Percentiles rank a stretch among this genome's conserved stretches.
Conservation (phyloP, 2,329 filamentous ascomycete species). For the Cladobotryum protrusum region DNA sequence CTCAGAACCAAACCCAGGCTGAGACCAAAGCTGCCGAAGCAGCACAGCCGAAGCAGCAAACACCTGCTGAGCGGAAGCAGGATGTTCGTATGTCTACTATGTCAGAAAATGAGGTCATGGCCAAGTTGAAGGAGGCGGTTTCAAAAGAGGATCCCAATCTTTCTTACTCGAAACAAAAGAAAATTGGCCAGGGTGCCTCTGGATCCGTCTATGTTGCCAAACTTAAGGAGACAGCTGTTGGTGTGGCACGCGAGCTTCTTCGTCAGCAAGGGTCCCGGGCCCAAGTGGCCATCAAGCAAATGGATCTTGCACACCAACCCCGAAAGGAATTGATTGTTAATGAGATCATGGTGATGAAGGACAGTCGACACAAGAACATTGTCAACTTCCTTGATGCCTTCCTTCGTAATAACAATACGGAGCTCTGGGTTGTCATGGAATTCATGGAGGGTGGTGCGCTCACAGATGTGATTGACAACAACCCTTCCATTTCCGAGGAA, state of each 20-base stretch:
- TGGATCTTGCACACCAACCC: slow-evolving; percentile 96
- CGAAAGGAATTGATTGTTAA: slow-evolving; percentile 98
- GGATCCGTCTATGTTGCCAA: slow-evolving; percentile 97
- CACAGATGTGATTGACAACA: slow-evolving; percentile 98
- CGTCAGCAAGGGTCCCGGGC: slow-evolving; percentile 73
- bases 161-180: slow-evolving; percentile 98
- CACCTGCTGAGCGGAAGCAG: slow-evolving; percentile 68
- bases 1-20: slow-evolving; percentile 46
- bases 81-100: slow-evolving; percentile 98
- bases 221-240: slow-evolving; percentile 82
- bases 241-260: slow-evolving; percentile 74
- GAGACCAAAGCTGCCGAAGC: slow-evolving; percentile 84
- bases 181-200: slow-evolving; percentile 97
- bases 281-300: slow-evolving; percentile 98
- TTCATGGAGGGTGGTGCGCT: slow-evolving; percentile 98
- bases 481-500: slow-evolving; percentile 85
- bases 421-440: slow-evolving; percentile 99
- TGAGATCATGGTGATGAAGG: slow-evolving; percentile 99
- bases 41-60: slow-evolving; percentile 77
- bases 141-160: slow-evolving; percentile 92
- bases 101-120: slow-evolving; percentile 96
- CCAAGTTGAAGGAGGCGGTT: slow-evolving; percentile 86
- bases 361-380: slow-evolving; percentile 96
- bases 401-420: slow-evolving; percentile 85
- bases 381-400: slow-evolving; percentile 98